A percentile compares a stretch with the other conserved stretches of the same genome.
Evolutionary conservation across 169 alveolate genomes (phyloP).

Genomic region (Cryptosporidium meleagridis): DNA sequence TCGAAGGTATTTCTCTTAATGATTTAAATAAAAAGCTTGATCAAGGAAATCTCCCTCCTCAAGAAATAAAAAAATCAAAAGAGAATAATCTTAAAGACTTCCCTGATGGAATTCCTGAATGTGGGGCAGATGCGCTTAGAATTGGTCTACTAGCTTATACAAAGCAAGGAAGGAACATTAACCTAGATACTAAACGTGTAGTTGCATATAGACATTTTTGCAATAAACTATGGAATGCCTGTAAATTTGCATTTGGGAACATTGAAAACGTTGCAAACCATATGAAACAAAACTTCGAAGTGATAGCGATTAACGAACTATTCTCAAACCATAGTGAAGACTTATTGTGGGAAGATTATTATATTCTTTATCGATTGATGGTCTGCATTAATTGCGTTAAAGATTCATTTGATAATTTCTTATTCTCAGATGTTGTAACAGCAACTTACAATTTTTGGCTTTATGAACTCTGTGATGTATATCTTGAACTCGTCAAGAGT

Average conservation of each 20-base stretch:
- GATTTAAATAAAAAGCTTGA: conserved; percentile 88
- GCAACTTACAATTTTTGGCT: conserved; percentile 95
- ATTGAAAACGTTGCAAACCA: conserved; percentile 61
- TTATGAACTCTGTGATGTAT: conserved; percentile 96
- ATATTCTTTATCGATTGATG: conserved; percentile 93
- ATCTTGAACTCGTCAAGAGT: conserved; percentile 94
- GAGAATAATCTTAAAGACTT: conserved; percentile 93
- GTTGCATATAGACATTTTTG: conserved; percentile 97
- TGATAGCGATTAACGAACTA: conserved; percentile 32
- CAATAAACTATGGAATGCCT: conserved; percentile 97
- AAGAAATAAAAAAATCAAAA: conserved; percentile 93
- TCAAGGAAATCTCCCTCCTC: conserved; percentile 85
- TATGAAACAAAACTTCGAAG: background rate
- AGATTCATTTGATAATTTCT: conserved; percentile 88
- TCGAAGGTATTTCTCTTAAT: conserved; percentile 94
- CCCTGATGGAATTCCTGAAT: conserved; percentile 98
- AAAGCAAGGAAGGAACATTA: conserved; percentile 94
- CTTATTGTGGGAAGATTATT: conserved; percentile 92
- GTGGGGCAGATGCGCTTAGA: conserved; percentile 99
- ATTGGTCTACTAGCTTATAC: conserved; percentile 93
- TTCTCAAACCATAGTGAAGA: conserved; percentile 33
- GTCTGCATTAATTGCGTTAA: conserved; percentile 82
- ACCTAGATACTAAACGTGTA: conserved; percentile 95
- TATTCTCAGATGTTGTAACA: conserved; percentile 94
- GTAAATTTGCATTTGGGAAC: conserved; percentile 90